Evolutionary conservation across 495 filamentous ascomycete species (phyloP).

Genomic region (Aspergillus steynii): DNA sequence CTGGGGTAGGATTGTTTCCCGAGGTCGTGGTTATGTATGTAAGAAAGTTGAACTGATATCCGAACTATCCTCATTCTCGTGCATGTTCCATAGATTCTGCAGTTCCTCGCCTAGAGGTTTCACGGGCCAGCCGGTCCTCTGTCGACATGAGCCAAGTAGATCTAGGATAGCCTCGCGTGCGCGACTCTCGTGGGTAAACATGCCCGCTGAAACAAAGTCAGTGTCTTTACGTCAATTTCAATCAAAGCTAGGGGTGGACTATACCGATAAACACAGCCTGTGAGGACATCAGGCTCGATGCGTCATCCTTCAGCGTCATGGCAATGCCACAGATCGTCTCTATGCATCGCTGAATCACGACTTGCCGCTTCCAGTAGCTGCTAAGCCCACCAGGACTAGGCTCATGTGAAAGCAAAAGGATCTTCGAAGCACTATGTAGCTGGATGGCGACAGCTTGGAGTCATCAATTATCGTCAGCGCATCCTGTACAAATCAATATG

Average conservation of each 20-base stretch:
- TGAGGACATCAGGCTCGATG: constrained; percentile 30
- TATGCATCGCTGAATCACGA: constrained; percentile 17
- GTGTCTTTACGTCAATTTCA: not conserved
- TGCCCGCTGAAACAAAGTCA: constrained; percentile 17
- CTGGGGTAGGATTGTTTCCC: too few species aligned
- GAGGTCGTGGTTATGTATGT: too few species aligned
- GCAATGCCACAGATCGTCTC: constrained; percentile 27
- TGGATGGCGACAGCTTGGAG: constrained; percentile 25
- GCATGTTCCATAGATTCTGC: constrained; percentile 17
- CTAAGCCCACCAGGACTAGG: constrained; percentile 23
- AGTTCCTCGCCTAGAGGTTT: constrained; percentile 21
- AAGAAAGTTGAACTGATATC: too few species aligned
- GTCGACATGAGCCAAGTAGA: constrained; percentile 18
- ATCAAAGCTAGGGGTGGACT: not conserved
- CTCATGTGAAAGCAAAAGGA: constrained; percentile 23
- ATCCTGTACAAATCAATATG: too few species aligned
- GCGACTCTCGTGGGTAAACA: constrained; percentile 16
- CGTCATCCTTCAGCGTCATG: constrained; percentile 22
- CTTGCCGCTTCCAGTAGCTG: constrained; percentile 19
- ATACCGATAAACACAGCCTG: constrained; percentile 28
- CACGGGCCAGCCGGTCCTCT: constrained; percentile 25
- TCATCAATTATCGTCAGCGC: not conserved
- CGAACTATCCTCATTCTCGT: not conserved
- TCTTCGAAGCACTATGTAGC: constrained; percentile 19
- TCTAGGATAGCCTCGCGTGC: constrained; percentile 21